These are phyloP conservation scores for Yamadazyma conglobata DNA, from an alignment of 1,139 yeast genomes.

Conservation along the genomic window DNA sequence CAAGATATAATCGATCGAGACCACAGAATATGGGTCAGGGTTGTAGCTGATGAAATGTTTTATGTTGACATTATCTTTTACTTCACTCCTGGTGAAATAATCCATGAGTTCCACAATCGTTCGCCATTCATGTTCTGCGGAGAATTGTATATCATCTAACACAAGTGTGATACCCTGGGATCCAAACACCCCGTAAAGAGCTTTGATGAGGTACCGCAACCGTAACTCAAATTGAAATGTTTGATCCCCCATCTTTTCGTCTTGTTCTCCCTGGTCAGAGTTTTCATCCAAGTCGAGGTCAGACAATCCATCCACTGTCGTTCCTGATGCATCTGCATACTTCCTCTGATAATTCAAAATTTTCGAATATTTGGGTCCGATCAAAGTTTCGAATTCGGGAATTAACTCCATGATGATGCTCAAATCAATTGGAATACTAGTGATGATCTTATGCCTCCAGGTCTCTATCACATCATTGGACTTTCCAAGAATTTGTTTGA, in stretches of 20 bases:
- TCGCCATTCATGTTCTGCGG: conserved; percentile 28
- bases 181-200: conserved; percentile 41
- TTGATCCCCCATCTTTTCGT: conserved; percentile 11
- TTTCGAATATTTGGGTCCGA: conserved; percentile 42
- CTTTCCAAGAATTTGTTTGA: conserved; percentile 43
- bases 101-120: conserved; percentile 28
- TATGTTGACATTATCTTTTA: neutral
- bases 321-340: neutral
- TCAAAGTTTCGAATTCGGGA: conserved; percentile 43
- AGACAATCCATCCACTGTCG: neutral
- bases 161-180: conserved; percentile 43
- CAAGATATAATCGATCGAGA: neutral
- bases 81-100: neutral
- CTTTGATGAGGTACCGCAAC: conserved; percentile 42
- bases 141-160: conserved; percentile 50
- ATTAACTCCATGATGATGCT: conserved; percentile 39
- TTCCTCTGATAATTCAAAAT: conserved; percentile 11
- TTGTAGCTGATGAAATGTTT: neutral
- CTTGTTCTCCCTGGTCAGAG: neutral
- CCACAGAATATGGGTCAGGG: neutral
- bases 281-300: neutral
- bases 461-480: conserved; percentile 32
- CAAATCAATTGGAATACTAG: conserved; percentile 42
- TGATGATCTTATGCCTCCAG: conserved; percentile 43
- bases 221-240: conserved; percentile 34